Evolutionary conservation across 2,329 filamentous ascomycete species (phyloP).

Genomic region (Onygenales sp.): DNA sequence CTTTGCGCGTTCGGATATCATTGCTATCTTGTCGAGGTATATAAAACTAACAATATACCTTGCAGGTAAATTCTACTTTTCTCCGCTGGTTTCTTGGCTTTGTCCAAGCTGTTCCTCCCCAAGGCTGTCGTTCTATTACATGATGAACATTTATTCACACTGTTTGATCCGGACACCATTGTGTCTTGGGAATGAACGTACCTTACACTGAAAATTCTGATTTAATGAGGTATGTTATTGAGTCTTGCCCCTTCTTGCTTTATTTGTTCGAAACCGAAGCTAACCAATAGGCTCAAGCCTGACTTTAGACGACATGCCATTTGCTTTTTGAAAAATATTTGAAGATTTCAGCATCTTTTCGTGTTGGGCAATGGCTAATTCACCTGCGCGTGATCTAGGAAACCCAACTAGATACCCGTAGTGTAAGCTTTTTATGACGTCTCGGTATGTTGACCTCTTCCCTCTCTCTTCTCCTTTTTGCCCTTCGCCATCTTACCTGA

Average conservation of each 20-base stretch:
- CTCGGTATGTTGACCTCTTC: slow-evolving; percentile 3
- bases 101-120: slow-evolving; percentile 8
- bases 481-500: slow-evolving; percentile 31
- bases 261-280: slow-evolving; percentile 7
- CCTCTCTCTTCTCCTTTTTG: slow-evolving; percentile 7
- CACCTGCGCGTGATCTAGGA: slow-evolving; percentile 16
- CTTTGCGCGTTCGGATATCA: neutral
- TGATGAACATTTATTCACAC: slow-evolving; percentile 65
- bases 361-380: slow-evolving; percentile 17
- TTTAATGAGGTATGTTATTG: slow-evolving; percentile 53
- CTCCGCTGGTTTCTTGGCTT: slow-evolving; percentile 11
- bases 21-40: neutral
- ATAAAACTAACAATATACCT: slow-evolving; percentile 13
- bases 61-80: slow-evolving; percentile 7
- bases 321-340: slow-evolving; percentile 10
- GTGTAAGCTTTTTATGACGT: neutral
- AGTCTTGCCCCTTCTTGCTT: neutral
- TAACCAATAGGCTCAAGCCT: slow-evolving; percentile 23
- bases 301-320: slow-evolving; percentile 31
- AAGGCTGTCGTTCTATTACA: slow-evolving; percentile 34
- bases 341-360: slow-evolving; percentile 14
- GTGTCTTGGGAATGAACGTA: slow-evolving; percentile 49
- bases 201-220: slow-evolving; percentile 57
- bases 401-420: neutral
- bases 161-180: slow-evolving; percentile 52